Percentiles rank a stretch among this genome's conserved stretches.
phyloP scores from a whole-genome alignment of 331 rosid species.

The Rosa hybrid region DNA sequence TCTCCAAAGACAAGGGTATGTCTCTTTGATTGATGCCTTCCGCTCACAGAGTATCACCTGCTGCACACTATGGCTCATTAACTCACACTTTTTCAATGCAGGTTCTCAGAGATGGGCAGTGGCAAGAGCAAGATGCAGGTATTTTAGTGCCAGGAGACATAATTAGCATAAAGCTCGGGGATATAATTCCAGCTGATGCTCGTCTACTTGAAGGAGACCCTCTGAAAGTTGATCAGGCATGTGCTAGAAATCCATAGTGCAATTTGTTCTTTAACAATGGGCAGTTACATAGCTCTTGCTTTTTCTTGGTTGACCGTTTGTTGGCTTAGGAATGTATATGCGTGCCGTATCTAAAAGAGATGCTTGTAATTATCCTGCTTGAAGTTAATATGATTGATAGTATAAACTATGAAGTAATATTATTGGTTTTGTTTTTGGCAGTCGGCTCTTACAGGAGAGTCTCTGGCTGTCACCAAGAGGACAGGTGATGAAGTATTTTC shows the following conservation, averaged over 20 bases:
- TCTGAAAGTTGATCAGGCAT: slow-evolving; percentile 82
- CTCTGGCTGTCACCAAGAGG: slow-evolving; percentile 78
- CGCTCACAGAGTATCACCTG: not conserved
- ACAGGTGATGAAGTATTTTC: slow-evolving; percentile 74
- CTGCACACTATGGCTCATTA: not conserved
- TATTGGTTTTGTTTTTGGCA: slow-evolving; percentile 34
- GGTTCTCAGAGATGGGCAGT: slow-evolving; percentile 85
- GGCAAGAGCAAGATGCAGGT: slow-evolving; percentile 83
- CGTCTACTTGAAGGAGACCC: slow-evolving; percentile 90
- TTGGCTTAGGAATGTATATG: not conserved
- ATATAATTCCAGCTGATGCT: slow-evolving; percentile 88
- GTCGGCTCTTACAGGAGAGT: slow-evolving; percentile 93
- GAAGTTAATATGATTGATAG: not conserved
- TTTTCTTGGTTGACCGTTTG: not conserved
- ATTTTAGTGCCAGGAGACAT: slow-evolving; percentile 86
- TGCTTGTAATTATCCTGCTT: not conserved
- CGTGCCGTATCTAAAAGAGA: not conserved
- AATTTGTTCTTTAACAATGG: not conserved
- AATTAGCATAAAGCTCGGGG: slow-evolving; percentile 86
- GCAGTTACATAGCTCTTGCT: not conserved
- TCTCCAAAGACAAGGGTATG: slow-evolving; percentile 79
- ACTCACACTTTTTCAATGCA: slow-evolving; percentile 31
- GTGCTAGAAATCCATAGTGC: slow-evolving; percentile 12
- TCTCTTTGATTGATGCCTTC: slow-evolving; percentile 14
- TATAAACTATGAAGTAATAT: slow-evolving; percentile 12